Conservation (phyloP, 805 yeast genomes). For the Sugiyamaella lignohabitans region DNA sequence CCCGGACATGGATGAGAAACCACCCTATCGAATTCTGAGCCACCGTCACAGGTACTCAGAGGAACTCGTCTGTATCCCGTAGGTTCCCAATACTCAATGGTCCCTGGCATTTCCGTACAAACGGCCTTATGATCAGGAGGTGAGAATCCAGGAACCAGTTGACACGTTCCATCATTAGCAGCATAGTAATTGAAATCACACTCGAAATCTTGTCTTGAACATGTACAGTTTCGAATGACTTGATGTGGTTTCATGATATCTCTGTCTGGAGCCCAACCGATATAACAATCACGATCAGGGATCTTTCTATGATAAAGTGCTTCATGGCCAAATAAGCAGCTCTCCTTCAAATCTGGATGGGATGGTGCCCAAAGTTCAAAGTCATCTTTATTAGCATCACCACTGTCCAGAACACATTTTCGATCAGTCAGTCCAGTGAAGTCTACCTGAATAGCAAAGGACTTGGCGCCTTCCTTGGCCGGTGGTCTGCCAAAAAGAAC, state of each 20-base stretch:
- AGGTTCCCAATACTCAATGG: constrained; percentile 71
- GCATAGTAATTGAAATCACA: constrained; percentile 83
- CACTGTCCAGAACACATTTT: constrained; percentile 48
- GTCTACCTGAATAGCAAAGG: constrained; percentile 49
- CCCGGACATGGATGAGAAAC: constrained; percentile 82
- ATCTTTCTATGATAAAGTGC: constrained; percentile 52
- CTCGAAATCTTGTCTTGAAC: constrained; percentile 83
- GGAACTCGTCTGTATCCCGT: constrained; percentile 91
- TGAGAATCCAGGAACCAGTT: constrained; percentile 63
- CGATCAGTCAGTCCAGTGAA: constrained; percentile 46
- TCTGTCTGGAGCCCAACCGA: constrained; percentile 31
- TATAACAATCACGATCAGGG: constrained; percentile 58
- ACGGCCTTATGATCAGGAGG: constrained; percentile 59
- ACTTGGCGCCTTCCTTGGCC: constrained; percentile 39
- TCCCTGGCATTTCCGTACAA: constrained; percentile 48
- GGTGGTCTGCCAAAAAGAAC: constrained; percentile 51
- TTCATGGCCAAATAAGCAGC: constrained; percentile 68
- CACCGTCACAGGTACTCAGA: constrained; percentile 78
- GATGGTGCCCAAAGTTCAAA: constrained; percentile 59
- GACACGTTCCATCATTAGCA: constrained; percentile 76
- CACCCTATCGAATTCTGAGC: constrained; percentile 61
- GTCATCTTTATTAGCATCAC: constrained; percentile 44
- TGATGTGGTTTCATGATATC: constrained; percentile 55
- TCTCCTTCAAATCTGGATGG: constrained; percentile 40
- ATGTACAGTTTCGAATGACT: constrained; percentile 61